phyloP scores from a whole-genome alignment of 257 asterid species.

The Mentha longifolia region DNA sequence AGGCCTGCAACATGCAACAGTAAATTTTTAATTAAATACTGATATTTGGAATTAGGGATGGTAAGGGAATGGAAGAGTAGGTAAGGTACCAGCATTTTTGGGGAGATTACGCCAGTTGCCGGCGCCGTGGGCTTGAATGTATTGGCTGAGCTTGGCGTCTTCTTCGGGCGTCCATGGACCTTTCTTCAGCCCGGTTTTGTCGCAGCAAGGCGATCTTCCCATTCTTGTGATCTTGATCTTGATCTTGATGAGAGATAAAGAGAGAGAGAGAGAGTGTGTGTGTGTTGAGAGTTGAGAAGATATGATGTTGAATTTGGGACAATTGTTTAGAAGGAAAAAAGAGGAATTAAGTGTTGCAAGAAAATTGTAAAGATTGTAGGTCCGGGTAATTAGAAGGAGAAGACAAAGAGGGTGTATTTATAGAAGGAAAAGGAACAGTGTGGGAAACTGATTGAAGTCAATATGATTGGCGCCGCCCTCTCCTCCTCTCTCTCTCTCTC shows the following conservation, averaged over 20 bases:
- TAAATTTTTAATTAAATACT: background rate
- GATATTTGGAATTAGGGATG: background rate
- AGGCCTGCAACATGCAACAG: slow-evolving; percentile 52
- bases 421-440: slow-evolving; percentile 38
- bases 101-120: slow-evolving; percentile 86
- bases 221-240: slow-evolving; percentile 26
- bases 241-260: background rate
- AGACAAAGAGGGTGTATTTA: slow-evolving; percentile 43
- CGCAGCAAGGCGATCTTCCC: slow-evolving; percentile 92
- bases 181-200: slow-evolving; percentile 70
- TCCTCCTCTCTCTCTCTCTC: slow-evolving; percentile 24
- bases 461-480: slow-evolving; percentile 76
- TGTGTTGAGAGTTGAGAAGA: background rate
- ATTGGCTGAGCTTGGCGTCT: slow-evolving; percentile 58
- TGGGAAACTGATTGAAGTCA: slow-evolving; percentile 53
- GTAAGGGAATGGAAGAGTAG: background rate
- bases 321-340: background rate
- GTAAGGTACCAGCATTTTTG: slow-evolving; percentile 67
- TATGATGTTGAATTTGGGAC: too few relatives aligned
- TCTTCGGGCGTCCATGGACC: slow-evolving; percentile 93
- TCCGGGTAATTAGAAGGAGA: slow-evolving; percentile 42
- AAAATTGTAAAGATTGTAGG: slow-evolving; percentile 45
- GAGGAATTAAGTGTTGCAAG: background rate
- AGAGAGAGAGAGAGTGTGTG: background rate
- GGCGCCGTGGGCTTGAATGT: slow-evolving; percentile 65